Conservation (phyloP, 31 red algal species). For the Porphyra umbilicalis region DNA sequence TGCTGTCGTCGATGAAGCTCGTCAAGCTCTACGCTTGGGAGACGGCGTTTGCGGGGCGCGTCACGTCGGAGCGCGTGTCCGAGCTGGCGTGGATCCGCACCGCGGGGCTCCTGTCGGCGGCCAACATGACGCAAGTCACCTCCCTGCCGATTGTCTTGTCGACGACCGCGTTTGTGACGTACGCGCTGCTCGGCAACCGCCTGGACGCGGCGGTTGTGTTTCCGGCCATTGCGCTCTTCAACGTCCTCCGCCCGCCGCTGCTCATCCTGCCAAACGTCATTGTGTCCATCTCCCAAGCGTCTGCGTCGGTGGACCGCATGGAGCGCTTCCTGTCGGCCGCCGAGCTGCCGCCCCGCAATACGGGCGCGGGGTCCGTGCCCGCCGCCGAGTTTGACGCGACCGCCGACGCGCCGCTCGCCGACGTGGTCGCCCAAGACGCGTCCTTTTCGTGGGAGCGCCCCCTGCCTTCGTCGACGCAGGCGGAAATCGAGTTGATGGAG, state of each 20-base stretch:
- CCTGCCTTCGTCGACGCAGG: background rate
- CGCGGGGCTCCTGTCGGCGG: conserved; percentile 16
- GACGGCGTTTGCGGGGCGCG: conserved; percentile 60
- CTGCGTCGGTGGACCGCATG: conserved; percentile 42
- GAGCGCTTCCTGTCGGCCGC: conserved; percentile 35
- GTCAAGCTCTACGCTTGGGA: conserved; percentile 94
- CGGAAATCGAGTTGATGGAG: background rate
- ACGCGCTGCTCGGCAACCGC: conserved; percentile 20
- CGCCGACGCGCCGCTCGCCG: background rate
- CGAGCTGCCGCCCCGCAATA: conserved; percentile 33
- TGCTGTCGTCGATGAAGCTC: conserved; percentile 78
- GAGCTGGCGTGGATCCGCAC: conserved; percentile 46
- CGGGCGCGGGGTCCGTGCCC: conserved; percentile 24
- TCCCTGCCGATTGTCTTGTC: conserved; percentile 48
- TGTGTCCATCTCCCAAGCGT: conserved; percentile 43
- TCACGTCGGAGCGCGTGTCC: conserved; percentile 20
- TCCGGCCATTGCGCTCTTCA: conserved; percentile 75
- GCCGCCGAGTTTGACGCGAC: conserved; percentile 14
- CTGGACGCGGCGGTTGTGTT: conserved; percentile 73
- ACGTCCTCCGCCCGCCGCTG: conserved; percentile 57
- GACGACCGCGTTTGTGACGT: conserved; percentile 43
- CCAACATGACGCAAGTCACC: conserved; percentile 39
- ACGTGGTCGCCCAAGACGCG: conserved; percentile 30
- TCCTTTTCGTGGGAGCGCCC: conserved; percentile 59
- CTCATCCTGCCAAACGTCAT: conserved; percentile 50